A percentile compares a stretch with the other conserved stretches of the same genome.
These are phyloP conservation scores for Ciborinia camelliae DNA, from an alignment of 2,329 filamentous ascomycete genomes.

Conservation along the genomic window DNA sequence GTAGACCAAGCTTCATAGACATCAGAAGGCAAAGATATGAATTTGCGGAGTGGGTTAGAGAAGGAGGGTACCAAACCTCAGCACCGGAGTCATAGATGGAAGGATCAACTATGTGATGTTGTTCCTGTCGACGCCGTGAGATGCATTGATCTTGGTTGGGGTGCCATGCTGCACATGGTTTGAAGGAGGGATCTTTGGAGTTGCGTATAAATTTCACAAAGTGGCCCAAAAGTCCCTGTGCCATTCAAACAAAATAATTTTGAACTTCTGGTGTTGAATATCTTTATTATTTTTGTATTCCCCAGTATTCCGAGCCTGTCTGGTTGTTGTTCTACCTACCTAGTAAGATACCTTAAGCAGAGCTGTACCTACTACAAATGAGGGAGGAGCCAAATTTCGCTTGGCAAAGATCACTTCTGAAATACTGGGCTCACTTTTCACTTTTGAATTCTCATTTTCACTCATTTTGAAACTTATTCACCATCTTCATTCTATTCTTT, in stretches of 20 bases:
- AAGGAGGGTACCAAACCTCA: constrained; percentile 25
- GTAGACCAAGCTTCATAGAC: constrained; percentile 80
- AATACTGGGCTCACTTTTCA: constrained; percentile 2
- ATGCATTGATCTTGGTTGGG: neutral
- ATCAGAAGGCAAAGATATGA: constrained; percentile 77
- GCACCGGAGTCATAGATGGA: constrained; percentile 12
- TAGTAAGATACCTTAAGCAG: neutral
- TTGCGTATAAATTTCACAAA: neutral
- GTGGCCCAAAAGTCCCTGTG: constrained; percentile 1
- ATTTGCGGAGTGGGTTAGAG: constrained; percentile 71
- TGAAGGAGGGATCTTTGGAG: neutral
- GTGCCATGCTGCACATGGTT: neutral
- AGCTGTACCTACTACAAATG: constrained; percentile 5
- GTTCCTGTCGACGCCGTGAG: neutral
- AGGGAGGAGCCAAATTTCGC: constrained; percentile 1
- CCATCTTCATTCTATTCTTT: neutral
- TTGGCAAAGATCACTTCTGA: neutral
- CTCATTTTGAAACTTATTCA: neutral
- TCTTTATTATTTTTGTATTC: neutral
- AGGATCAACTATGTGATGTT: neutral
- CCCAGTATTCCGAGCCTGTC: neutral
- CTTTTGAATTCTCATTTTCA: neutral
- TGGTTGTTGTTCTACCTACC: neutral
- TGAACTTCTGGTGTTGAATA: neutral
- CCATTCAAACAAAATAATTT: neutral